Conservation (phyloP, 2,329 filamentous ascomycete species). For the Aureobasidium melanogenum region DNA sequence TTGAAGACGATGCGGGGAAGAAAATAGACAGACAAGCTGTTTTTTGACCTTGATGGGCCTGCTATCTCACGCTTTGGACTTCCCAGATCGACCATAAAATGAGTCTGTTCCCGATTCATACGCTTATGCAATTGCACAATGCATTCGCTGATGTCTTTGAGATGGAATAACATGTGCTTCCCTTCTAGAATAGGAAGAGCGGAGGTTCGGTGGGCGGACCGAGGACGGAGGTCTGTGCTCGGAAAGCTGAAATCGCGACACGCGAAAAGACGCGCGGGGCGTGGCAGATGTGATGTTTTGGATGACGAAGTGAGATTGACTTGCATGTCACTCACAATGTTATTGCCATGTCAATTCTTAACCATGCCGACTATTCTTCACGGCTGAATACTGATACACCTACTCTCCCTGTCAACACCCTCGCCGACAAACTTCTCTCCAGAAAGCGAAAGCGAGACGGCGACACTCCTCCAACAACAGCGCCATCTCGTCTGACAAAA, state of each 20-base stretch:
- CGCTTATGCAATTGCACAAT: background rate
- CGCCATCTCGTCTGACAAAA: background rate
- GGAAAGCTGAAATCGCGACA: background rate
- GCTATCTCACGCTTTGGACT: too few species aligned
- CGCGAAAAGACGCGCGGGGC: background rate
- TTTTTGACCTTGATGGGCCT: too few species aligned
- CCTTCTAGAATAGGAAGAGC: background rate
- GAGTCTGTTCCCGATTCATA: too few species aligned
- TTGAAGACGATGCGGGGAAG: background rate
- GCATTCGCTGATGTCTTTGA: too few species aligned
- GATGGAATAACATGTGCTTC: too few species aligned
- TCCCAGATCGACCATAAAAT: too few species aligned
- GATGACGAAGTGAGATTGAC: background rate
- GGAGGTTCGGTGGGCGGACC: background rate
- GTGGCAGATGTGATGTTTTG: background rate
- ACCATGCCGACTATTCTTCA: background rate
- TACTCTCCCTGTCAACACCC: background rate
- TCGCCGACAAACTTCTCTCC: background rate
- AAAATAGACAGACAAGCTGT: background rate
- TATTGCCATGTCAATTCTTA: slow-evolving; percentile 9
- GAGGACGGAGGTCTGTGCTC: background rate
- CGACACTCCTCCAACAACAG: background rate
- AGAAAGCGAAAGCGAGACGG: slow-evolving; percentile 9
- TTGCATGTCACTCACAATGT: background rate
- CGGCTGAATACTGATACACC: background rate